A percentile compares a stretch with the other conserved stretches of the same genome.
These are phyloP conservation scores for Kwoniella pini DNA, from an alignment of 768 basidiomycete genomes.

Conservation along the genomic window DNA sequence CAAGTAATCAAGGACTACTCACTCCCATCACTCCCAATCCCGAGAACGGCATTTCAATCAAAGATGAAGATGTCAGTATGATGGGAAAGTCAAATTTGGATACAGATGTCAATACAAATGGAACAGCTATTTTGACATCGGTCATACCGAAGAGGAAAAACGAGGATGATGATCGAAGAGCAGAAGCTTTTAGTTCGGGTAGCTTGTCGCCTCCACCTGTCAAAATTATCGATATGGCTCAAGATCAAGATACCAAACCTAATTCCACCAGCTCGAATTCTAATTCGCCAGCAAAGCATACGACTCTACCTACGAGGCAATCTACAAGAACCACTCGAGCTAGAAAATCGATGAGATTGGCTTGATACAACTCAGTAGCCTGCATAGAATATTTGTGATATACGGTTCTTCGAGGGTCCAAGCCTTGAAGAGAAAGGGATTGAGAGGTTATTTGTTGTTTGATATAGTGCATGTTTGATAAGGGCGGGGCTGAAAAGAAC, in stretches of 20 bases:
- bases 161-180: neutral
- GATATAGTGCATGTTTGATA: too few relatives aligned
- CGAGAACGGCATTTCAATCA: neutral
- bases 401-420: neutral
- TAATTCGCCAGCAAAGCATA: neutral
- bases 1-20: neutral
- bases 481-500: too few relatives aligned
- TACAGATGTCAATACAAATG: conserved; percentile 5
- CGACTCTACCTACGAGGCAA: conserved; percentile 11
- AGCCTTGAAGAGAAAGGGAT: too few relatives aligned
- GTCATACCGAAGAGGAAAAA: neutral
- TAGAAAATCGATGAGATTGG: conserved; percentile 29
- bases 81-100: neutral
- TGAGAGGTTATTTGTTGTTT: too few relatives aligned
- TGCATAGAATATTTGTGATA: neutral
- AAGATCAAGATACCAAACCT: too few relatives aligned
- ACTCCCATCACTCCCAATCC: conserved; percentile 6
- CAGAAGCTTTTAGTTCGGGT: conserved; percentile 33
- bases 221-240: too few relatives aligned
- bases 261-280: too few relatives aligned
- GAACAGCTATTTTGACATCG: neutral
- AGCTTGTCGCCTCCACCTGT: conserved; percentile 38
- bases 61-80: conserved; percentile 7
- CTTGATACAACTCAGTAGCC: conserved; percentile 4
- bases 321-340: conserved; percentile 26